phyloP scores from a whole-genome alignment of 2,329 filamentous ascomycete genomes.

The Diaporthe citriasiana region DNA sequence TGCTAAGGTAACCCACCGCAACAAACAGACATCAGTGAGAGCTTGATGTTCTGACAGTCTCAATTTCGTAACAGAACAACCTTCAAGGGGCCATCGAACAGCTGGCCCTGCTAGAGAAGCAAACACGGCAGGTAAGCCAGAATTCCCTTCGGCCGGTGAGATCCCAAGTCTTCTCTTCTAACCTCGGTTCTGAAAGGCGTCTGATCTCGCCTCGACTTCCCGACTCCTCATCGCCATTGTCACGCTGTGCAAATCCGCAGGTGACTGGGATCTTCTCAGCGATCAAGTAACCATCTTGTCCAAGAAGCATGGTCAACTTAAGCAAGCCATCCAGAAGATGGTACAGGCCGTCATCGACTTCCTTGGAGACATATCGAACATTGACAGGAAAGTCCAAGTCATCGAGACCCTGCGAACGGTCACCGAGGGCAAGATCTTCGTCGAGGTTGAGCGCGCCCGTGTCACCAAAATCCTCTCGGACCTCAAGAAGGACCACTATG shows the following conservation, averaged over 20 bases:
- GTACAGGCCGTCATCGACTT: slow-evolving; percentile 96
- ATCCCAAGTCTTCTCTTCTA: slow-evolving; percentile 9
- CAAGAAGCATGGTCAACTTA: slow-evolving; percentile 99
- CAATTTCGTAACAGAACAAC: slow-evolving; percentile 71
- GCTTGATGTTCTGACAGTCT: slow-evolving; percentile 1
- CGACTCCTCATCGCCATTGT: slow-evolving; percentile 89
- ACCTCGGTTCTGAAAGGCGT: slow-evolving; percentile 73
- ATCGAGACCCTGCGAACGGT: slow-evolving; percentile 97
- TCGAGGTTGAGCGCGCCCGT: slow-evolving; percentile 96
- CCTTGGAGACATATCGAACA: slow-evolving; percentile 84
- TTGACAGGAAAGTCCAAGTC: slow-evolving; percentile 90
- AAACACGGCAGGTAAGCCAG: slow-evolving; percentile 88
- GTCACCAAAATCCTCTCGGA: slow-evolving; percentile 95
- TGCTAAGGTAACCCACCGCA: slow-evolving; percentile 75
- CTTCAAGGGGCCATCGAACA: slow-evolving; percentile 93
- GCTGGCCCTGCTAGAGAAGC: slow-evolving; percentile 92
- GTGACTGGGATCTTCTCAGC: slow-evolving; percentile 95
- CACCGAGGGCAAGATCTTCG: slow-evolving; percentile 99
- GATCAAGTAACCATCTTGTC: slow-evolving; percentile 96
- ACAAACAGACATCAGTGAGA: too few relatives aligned
- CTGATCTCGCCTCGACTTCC: slow-evolving; percentile 95
- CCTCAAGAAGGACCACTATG: slow-evolving; percentile 92
- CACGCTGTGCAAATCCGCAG: slow-evolving; percentile 92
- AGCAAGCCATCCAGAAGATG: slow-evolving; percentile 99
- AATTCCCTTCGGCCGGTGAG: slow-evolving; percentile 14